Evolutionary conservation across 2,329 filamentous ascomycete species (phyloP).

Genomic region (Monosporascus sp.): DNA sequence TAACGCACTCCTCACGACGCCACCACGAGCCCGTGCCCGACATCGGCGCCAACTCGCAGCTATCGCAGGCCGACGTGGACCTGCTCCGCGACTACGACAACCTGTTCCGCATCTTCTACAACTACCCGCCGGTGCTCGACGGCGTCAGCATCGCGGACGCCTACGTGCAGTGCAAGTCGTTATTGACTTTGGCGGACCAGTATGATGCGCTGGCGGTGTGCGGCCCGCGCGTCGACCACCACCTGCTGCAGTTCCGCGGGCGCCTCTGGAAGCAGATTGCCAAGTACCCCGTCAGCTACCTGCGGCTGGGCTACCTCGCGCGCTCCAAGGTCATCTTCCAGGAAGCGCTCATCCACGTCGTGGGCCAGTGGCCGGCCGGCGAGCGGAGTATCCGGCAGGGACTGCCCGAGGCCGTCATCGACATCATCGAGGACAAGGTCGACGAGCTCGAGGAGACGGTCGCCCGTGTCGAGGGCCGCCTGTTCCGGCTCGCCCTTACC

Average conservation of each 20-base stretch:
- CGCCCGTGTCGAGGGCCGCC: constrained; percentile 69
- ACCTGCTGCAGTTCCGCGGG: constrained; percentile 85
- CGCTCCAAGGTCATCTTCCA: constrained; percentile 79
- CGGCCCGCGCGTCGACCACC: constrained; percentile 86
- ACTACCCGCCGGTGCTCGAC: constrained; percentile 78
- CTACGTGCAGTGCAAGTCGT: constrained; percentile 89
- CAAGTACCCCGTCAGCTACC: constrained; percentile 89
- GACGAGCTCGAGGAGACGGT: constrained; percentile 85
- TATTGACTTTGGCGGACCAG: constrained; percentile 85
- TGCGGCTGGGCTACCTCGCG: constrained; percentile 83
- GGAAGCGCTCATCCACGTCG: constrained; percentile 87
- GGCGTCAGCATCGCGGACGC: constrained; percentile 85
- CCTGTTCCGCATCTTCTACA: constrained; percentile 93
- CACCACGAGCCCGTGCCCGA: constrained; percentile 21
- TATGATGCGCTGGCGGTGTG: constrained; percentile 88
- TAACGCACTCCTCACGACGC: constrained; percentile 17
- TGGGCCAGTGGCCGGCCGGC: constrained; percentile 86
- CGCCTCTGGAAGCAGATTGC: constrained; percentile 94
- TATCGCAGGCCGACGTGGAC: constrained; percentile 63
- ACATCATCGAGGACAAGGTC: constrained; percentile 92
- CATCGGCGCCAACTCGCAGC: constrained; percentile 28
- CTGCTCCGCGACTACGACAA: constrained; percentile 91
- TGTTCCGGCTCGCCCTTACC: constrained; percentile 76
- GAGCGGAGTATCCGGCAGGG: constrained; percentile 70
- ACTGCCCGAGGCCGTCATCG: constrained; percentile 71